A percentile compares a stretch with the other conserved stretches of the same genome.
Conservation (phyloP, 768 basidiomycete species). For the Pleurotus tuoliensis region DNA sequence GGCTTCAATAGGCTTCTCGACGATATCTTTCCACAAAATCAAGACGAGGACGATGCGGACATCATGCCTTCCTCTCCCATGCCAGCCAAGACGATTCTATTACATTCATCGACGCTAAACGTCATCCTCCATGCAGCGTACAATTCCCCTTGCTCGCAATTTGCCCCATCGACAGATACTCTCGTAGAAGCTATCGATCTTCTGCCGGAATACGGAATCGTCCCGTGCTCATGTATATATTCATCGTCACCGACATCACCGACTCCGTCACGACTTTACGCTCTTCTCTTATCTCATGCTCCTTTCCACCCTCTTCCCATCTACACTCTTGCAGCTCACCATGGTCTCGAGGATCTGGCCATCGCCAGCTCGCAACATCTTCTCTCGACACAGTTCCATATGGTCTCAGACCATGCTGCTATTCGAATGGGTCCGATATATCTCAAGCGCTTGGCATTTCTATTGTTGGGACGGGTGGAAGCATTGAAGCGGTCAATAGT, state of each 20-base stretch:
- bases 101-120: slow-evolving; percentile 45
- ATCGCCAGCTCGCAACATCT: slow-evolving; percentile 33
- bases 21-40: neutral
- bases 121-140: slow-evolving; percentile 55
- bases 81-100: slow-evolving; percentile 36
- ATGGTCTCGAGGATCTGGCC: slow-evolving; percentile 34
- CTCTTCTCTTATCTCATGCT: slow-evolving; percentile 28
- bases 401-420: slow-evolving; percentile 34
- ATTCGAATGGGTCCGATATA: slow-evolving; percentile 36
- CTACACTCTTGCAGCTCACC: slow-evolving; percentile 36
- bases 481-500: slow-evolving; percentile 25
- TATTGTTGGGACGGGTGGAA: slow-evolving; percentile 31
- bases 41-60: neutral
- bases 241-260: slow-evolving; percentile 12
- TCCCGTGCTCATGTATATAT: slow-evolving; percentile 18
- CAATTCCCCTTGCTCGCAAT: slow-evolving; percentile 44
- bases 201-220: slow-evolving; percentile 22
- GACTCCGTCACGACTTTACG: slow-evolving; percentile 20
- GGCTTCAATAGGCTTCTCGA: slow-evolving; percentile 39
- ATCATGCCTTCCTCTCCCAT: slow-evolving; percentile 13
- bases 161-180: slow-evolving; percentile 45
- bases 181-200: slow-evolving; percentile 40
- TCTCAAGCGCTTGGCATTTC: slow-evolving; percentile 34
- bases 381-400: slow-evolving; percentile 27
- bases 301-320: slow-evolving; percentile 33